Evolutionary conservation across 345 rosid species (phyloP), one percentile per base, ranked within the genome.

Genomic region (Noccaea bulbosa): DNA sequence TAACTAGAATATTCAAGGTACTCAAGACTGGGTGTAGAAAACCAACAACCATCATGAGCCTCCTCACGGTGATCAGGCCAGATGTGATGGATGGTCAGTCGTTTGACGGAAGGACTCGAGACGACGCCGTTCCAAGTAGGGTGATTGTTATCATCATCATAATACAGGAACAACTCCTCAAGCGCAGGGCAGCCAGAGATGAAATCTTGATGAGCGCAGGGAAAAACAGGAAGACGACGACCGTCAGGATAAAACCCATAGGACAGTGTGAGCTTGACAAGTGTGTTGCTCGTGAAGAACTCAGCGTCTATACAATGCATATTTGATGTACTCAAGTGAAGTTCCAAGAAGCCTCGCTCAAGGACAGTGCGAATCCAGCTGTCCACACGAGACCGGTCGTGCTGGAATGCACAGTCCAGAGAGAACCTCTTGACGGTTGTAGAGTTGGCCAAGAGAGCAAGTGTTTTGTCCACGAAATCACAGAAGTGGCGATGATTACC

Each of bases 181-280:
- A 20, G 22, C 22, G 1, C 22, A 20, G 22, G 55, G 14, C 55
- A 50, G 6, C 55, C 34, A 5, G 10, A 8, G 33, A 50, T n/a
- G 55, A 24, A 32, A 5, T 1, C 6, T 8, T 50, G 5, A 12
- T 9, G 34, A 50, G 55, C 8, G 55, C 55, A 22, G 55, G 55
- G 30, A 50, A 50, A 10, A 50, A 50, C 34, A 11, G 55, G 55
- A 32, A 50, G 55, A 32, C 14, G 55, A 50, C 22, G 22, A 20
- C 14, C 15, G 4, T 2, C 5, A 5, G 55, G 55, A 11, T 22
- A 8, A n/a, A 50, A 24, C 24, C 15, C 22, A 20, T 20, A 20
- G 22, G 22, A 20, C 2, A 20, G 22, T 20, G 22, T 20, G 22
- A 20, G 52, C 12, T 48, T 48, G 17, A 48, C 30, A 5, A 48